Percentiles rank a stretch among this genome's conserved stretches.
These are phyloP conservation scores for Magnusiomyces clavatus DNA, from an alignment of 1,139 yeast genomes.

Conservation along the genomic window DNA sequence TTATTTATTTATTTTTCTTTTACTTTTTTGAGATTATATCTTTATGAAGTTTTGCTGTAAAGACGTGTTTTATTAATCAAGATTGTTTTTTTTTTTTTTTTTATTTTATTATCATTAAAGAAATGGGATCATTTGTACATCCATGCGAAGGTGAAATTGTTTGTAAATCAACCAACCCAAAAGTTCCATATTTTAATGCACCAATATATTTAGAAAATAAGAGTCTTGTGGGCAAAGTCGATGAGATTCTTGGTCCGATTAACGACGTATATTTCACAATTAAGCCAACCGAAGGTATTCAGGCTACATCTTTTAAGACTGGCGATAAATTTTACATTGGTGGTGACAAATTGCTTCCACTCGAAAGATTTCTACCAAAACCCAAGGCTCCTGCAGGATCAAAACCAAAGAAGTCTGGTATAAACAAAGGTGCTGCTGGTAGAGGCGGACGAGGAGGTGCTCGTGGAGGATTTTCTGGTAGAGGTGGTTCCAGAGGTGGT, in stretches of 20 bases:
- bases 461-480: constrained; percentile 36
- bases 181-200: constrained; percentile 97
- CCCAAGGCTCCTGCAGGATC: constrained; percentile 71
- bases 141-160: constrained; percentile 97
- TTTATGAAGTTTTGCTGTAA: not conserved
- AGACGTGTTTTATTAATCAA: not conserved
- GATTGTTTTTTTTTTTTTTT: not conserved
- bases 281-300: constrained; percentile 93
- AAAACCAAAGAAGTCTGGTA: constrained; percentile 55
- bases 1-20: constrained; percentile 8
- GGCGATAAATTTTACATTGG: constrained; percentile 97
- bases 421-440: constrained; percentile 39
- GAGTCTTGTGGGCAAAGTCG: constrained; percentile 95
- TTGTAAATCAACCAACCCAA: constrained; percentile 87
- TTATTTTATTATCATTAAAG: constrained; percentile 35
- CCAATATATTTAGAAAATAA: constrained; percentile 91
- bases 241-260: constrained; percentile 94
- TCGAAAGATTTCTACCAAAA: constrained; percentile 92
- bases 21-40: not conserved
- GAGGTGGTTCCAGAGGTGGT: constrained; percentile 38
- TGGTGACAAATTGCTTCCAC: constrained; percentile 88
- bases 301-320: constrained; percentile 82
- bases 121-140: constrained; percentile 90
- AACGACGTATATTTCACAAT: constrained; percentile 96
- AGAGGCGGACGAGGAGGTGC: constrained; percentile 40